Conservation (phyloP, 352 stramenopile species). For the Pythium phragmiticola region DNA sequence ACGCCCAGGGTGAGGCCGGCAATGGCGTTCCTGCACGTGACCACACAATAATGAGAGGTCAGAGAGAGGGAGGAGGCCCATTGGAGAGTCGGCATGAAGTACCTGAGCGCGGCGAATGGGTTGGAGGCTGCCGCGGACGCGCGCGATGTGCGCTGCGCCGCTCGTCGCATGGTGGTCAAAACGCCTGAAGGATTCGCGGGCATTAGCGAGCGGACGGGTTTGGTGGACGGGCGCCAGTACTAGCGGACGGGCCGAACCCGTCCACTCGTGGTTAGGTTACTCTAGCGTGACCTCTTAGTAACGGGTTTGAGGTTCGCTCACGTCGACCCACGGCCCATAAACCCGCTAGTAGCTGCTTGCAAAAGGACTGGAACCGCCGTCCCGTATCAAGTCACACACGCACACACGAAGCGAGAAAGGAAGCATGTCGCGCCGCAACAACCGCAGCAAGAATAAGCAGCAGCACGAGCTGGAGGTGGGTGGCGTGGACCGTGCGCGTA, state of each 20-base stretch:
- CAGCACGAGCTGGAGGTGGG: constrained; percentile 39
- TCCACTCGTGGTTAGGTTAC: neutral
- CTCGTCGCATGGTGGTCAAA: constrained; percentile 17
- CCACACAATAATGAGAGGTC: neutral
- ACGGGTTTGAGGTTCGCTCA: neutral
- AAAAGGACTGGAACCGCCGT: constrained; percentile 11
- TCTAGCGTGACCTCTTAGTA: no score
- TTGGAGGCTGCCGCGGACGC: neutral
- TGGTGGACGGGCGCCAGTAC: neutral
- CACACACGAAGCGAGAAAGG: neutral
- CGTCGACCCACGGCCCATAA: neutral
- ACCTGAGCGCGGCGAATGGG: constrained; percentile 8
- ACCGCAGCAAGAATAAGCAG: constrained; percentile 36
- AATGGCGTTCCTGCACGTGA: constrained; percentile 6
- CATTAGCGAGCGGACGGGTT: constrained; percentile 1
- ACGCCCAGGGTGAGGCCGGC: constrained; percentile 19
- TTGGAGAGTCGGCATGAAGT: neutral
- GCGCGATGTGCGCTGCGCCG: constrained; percentile 11
- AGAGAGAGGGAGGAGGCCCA: neutral
- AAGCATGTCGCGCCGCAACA: constrained; percentile 39
- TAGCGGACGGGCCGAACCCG: neutral
- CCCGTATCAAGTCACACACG: neutral
- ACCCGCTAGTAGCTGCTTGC: neutral
- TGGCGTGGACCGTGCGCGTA: neutral
- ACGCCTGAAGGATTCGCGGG: neutral